These are phyloP conservation scores for Pseudomassariella vexata DNA, from an alignment of 2,329 filamentous ascomycete genomes.

Conservation along the genomic window DNA sequence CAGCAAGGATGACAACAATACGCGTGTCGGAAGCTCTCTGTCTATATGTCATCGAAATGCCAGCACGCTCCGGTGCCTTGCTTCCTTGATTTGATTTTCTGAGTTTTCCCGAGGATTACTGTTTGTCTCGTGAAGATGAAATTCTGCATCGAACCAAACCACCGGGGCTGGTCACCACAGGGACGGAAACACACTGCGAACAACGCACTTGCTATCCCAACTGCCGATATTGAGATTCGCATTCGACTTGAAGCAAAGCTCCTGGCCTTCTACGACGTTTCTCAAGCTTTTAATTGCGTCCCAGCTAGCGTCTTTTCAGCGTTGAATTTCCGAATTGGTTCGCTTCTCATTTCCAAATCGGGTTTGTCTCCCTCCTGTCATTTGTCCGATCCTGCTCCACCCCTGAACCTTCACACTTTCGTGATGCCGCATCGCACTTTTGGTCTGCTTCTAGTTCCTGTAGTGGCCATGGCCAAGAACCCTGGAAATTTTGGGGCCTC, in stretches of 20 bases:
- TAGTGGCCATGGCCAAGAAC: neutral
- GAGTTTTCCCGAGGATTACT: neutral
- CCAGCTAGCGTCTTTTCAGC: neutral
- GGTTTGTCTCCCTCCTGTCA: neutral
- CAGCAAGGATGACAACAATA: neutral
- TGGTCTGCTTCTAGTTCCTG: neutral
- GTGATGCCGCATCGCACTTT: neutral
- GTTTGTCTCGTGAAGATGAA: neutral
- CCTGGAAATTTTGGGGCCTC: neutral
- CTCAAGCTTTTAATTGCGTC: constrained; percentile 3
- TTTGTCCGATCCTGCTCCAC: neutral
- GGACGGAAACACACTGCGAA: neutral
- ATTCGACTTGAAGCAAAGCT: neutral
- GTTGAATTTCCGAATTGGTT: constrained; percentile 5
- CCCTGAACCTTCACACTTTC: neutral
- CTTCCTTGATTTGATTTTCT: neutral
- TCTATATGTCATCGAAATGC: neutral
- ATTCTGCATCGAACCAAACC: neutral
- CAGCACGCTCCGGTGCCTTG: neutral
- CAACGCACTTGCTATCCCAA: neutral
- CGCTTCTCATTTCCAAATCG: constrained; percentile 8
- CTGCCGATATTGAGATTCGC: neutral
- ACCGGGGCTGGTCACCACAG: neutral
- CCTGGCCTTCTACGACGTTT: constrained; percentile 1
- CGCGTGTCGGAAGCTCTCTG: neutral